These are phyloP conservation scores for Coccomyxa sp. DNA, from an alignment of 139 green algal genomes.

Conservation along the genomic window DNA sequence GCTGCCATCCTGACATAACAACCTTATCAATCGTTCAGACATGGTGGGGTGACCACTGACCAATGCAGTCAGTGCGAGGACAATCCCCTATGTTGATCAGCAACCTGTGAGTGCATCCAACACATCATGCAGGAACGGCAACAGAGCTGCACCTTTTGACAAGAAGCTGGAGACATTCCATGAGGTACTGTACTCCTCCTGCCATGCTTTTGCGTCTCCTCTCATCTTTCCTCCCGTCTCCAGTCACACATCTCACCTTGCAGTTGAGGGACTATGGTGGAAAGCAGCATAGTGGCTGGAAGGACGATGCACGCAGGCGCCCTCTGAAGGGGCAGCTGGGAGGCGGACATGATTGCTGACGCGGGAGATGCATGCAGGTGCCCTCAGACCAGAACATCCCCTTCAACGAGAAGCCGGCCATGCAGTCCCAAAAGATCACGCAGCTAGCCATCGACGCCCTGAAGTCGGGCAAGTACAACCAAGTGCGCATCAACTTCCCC, in stretches of 20 bases:
- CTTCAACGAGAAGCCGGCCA: conserved; percentile 89
- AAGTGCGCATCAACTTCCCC: conserved; percentile 47
- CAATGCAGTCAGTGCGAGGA: no score
- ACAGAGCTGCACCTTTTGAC: conserved; percentile 87
- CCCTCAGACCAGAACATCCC: conserved; percentile 73
- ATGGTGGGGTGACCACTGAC: no score
- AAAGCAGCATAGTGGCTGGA: not conserved
- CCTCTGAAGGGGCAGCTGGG: not conserved
- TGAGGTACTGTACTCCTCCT: no score
- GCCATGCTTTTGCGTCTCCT: no score
- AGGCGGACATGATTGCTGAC: no score
- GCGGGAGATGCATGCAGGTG: conserved; percentile 53
- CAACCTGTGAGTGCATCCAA: no score
- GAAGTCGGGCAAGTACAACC: conserved; percentile 46
- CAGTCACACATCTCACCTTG: no score
- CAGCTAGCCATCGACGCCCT: conserved; percentile 49
- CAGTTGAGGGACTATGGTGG: no score
- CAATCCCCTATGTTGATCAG: no score
- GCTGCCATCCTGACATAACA: no score
- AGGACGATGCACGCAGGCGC: not conserved
- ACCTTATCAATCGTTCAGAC: no score
- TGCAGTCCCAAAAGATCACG: conserved; percentile 90
- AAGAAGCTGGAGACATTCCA: conserved; percentile 83
- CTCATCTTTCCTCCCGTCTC: no score
- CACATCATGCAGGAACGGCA: conserved; percentile 99